A percentile compares a stretch with the other conserved stretches of the same genome.
These are phyloP conservation scores for Trametes cinnabarina DNA, from an alignment of 768 basidiomycete genomes.

Conservation along the genomic window DNA sequence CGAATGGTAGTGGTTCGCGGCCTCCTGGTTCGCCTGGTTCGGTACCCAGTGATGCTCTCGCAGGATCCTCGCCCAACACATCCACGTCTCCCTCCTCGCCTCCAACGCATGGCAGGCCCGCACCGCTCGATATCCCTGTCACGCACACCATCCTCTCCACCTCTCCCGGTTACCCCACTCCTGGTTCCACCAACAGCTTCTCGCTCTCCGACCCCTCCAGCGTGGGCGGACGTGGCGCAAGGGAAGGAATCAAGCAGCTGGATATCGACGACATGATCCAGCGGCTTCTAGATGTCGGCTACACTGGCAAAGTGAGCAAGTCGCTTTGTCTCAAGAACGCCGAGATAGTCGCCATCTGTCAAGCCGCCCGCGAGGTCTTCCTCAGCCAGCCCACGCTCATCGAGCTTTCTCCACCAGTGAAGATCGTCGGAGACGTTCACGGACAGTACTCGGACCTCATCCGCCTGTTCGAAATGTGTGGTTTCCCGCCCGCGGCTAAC, in stretches of 20 bases:
- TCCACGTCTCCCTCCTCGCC: conserved; percentile 27
- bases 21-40: conserved; percentile 31
- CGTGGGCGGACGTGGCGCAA: conserved; percentile 51
- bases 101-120: conserved; percentile 36
- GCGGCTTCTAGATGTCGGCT: conserved; percentile 92
- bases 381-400: conserved; percentile 95
- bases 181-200: conserved; percentile 43
- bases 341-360: conserved; percentile 92
- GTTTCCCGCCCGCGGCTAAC: conserved; percentile 94
- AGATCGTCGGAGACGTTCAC: conserved; percentile 99
- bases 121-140: conserved; percentile 74
- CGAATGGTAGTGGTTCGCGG: conserved; percentile 42
- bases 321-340: conserved; percentile 92
- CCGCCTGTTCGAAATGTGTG: conserved; percentile 98
- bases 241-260: conserved; percentile 65
- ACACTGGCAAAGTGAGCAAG: conserved; percentile 97
- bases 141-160: conserved; percentile 83
- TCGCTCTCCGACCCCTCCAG: conserved; percentile 36
- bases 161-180: conserved; percentile 43
- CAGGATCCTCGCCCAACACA: conserved; percentile 32
- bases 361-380: conserved; percentile 94
- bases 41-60: conserved; percentile 38
- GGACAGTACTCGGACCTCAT: conserved; percentile 99
- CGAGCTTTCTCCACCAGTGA: conserved; percentile 96
- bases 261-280: conserved; percentile 99